Base-by-base conservation (phyloP, 2,329 filamentous ascomycete genomes). In the Knufia petricola region DNA sequence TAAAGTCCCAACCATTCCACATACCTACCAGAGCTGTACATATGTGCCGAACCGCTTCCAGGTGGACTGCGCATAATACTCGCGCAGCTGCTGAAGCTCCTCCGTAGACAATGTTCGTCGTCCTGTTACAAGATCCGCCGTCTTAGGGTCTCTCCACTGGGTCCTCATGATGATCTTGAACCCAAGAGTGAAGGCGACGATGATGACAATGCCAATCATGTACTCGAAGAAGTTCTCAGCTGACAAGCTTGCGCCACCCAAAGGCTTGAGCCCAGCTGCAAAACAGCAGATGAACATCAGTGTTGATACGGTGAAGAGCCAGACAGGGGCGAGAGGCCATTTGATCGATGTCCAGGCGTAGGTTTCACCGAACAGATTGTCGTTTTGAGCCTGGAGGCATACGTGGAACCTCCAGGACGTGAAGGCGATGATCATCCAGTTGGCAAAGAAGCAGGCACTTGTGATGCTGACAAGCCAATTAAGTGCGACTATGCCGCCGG, bases 361-460 rank as follows among this genome's bases (percentile, higher is more conserved):
- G 2, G 31, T 20, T 17, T 57, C 51, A 1, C 48, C 32, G 49
- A 65, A 63, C 1, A 65, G 50, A 2, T 52, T 46, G 44, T 61
- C 59, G 26, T 57, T 54, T 39, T 63, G 60, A 4, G 57, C 57
- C 17, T 54, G 51, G 19, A 63, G 50, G 4, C 60, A 61, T 7
- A 54, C 50, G 13, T 55, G 63, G 52, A 67, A 67, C 4, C 61
- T 58, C 32, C 55, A 62, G 3, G 56, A 60, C 4, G 60, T 64
- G 48, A 64, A 56, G 9, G 58, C 46, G 34, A 67, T 61, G 19
- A 67, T 60, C 23, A 64, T 54, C 62, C 64, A 67, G 44, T 60
- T 60, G 50, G 55, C 58, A 51, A 66, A 66, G 52, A 58, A 64
- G 3, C 57, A 58, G 1, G 64, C 55, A 23, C 59, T 63, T 6